phyloP scores from a whole-genome alignment of 371 early-diverging fungal genomes.

The Apophysomyces sp. region DNA sequence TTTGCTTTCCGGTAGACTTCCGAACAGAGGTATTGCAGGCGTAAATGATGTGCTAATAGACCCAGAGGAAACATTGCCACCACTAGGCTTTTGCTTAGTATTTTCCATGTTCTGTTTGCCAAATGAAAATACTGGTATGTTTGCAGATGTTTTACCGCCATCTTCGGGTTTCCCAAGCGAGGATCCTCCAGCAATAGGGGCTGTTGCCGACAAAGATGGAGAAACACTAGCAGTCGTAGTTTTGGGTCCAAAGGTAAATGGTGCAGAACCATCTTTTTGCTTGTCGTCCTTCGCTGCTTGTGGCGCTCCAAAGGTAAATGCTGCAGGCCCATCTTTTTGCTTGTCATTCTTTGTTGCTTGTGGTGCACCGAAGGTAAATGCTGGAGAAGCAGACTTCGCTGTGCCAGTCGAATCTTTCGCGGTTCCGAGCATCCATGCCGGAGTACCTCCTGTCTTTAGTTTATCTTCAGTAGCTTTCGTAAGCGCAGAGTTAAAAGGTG shows the following conservation, averaged over 20 bases:
- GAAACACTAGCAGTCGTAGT: not conserved
- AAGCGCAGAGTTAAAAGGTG: not conserved
- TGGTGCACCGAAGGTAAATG: not conserved
- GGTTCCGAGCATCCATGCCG: no score
- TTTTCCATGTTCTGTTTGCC: not conserved
- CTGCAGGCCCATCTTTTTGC: no score
- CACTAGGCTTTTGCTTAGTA: not conserved
- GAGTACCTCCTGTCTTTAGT: no score
- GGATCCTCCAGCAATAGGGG: not conserved
- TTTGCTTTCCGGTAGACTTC: not conserved
- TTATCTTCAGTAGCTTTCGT: not conserved
- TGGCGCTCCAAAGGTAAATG: conserved; percentile 11
- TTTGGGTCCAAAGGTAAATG: not conserved
- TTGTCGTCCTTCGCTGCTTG: not conserved
- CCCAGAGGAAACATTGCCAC: not conserved
- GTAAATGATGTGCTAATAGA: not conserved
- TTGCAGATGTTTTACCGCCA: not conserved
- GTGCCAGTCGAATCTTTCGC: no score
- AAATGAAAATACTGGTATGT: conserved; percentile 1
- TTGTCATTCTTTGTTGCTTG: no score
- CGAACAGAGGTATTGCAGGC: not conserved
- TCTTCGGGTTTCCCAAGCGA: not conserved
- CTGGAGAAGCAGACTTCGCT: not conserved
- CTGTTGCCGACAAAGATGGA: not conserved
- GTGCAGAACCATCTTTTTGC: not conserved